phyloP scores from a whole-genome alignment of 257 asterid species.

The Jaltomata sinuosa region DNA sequence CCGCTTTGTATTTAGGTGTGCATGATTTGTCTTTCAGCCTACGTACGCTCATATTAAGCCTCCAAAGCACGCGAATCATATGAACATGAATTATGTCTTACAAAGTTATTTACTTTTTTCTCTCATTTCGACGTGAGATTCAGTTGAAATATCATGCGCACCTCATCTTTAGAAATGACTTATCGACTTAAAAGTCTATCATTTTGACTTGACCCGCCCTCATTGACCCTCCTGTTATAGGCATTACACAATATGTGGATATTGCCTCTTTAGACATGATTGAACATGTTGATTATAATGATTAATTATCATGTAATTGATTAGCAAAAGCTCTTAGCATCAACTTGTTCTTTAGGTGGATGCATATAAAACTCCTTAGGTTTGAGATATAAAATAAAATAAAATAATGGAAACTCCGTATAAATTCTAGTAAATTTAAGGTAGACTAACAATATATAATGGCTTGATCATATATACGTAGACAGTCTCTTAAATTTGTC shows the following conservation, averaged over 20 bases:
- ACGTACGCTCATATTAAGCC: too few relatives aligned
- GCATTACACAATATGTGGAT: background rate
- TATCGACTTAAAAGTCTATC: background rate
- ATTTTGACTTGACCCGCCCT: background rate
- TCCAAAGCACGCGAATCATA: rapidly evolving
- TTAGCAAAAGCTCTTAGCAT: background rate
- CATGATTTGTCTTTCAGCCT: background rate
- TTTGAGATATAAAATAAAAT: too few relatives aligned
- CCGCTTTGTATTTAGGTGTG: background rate
- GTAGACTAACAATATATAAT: too few relatives aligned
- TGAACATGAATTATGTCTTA: background rate
- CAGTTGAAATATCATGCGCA: background rate
- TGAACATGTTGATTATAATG: background rate
- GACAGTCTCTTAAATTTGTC: too few relatives aligned
- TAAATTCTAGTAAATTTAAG: too few relatives aligned
- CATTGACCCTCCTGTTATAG: background rate
- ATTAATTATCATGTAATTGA: background rate
- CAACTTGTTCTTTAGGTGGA: background rate
- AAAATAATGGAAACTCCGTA: too few relatives aligned
- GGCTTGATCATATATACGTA: too few relatives aligned
- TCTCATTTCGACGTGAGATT: background rate
- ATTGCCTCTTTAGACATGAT: background rate
- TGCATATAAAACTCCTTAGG: background rate
- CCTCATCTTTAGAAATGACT: background rate
- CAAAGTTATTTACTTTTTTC: background rate